phyloP scores from a whole-genome alignment of 2,329 filamentous ascomycete genomes.

The Didymellaceae sp. region DNA sequence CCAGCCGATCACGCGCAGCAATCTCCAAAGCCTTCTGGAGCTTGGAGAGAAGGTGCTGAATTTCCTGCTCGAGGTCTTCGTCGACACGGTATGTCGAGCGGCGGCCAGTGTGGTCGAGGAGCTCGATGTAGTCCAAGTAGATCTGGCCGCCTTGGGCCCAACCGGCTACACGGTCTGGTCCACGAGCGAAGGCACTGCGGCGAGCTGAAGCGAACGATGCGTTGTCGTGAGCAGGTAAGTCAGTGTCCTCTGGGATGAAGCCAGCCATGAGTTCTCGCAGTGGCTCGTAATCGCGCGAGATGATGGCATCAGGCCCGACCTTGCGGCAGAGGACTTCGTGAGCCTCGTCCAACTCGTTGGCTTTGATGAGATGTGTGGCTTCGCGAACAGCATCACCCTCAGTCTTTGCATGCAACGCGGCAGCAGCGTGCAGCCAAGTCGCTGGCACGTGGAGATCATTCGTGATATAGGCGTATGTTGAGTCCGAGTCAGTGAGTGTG shows the following conservation, averaged over 20 bases:
- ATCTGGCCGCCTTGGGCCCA: slow-evolving; percentile 84
- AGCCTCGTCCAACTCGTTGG: slow-evolving; percentile 77
- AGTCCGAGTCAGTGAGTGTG: slow-evolving; percentile 61
- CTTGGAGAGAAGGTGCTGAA: slow-evolving; percentile 39
- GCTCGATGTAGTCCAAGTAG: slow-evolving; percentile 69
- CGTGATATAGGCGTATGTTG: slow-evolving; percentile 65
- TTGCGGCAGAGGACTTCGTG: slow-evolving; percentile 81
- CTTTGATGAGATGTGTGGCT: slow-evolving; percentile 75
- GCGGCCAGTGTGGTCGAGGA: slow-evolving; percentile 51
- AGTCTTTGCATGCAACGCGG: slow-evolving; percentile 80
- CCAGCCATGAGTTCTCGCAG: slow-evolving; percentile 73
- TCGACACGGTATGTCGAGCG: slow-evolving; percentile 38
- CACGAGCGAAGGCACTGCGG: slow-evolving; percentile 4
- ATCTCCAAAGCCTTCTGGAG: slow-evolving; percentile 46
- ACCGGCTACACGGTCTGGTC: slow-evolving; percentile 61
- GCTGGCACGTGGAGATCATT: slow-evolving; percentile 73
- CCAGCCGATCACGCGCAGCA: slow-evolving; percentile 49
- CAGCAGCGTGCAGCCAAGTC: slow-evolving; percentile 85
- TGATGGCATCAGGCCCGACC: slow-evolving; percentile 81
- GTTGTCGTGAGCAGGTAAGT: slow-evolving; percentile 33
- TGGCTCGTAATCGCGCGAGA: slow-evolving; percentile 78
- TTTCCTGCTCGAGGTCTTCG: slow-evolving; percentile 41
- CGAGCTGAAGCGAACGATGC: slow-evolving; percentile 17
- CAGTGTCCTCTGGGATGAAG: slow-evolving; percentile 63
- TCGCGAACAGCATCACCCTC: slow-evolving; percentile 67